Conservation (phyloP, 345 rosid species). For the Alliaria petiolata region DNA sequence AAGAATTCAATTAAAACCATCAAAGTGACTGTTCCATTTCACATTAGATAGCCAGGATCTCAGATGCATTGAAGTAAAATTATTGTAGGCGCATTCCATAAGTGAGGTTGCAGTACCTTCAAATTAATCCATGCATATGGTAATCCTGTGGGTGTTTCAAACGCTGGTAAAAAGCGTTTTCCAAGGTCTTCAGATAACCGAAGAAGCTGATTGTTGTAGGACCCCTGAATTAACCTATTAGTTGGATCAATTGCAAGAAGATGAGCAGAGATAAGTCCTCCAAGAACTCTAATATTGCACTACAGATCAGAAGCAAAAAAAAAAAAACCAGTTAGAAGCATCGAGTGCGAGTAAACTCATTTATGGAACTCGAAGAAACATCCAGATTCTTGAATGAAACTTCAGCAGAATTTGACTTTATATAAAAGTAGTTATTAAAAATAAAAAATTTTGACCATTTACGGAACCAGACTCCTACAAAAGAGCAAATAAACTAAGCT, state of each 20-base stretch:
- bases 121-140: slow-evolving; percentile 96
- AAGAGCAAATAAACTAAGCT: neutral
- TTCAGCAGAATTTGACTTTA: too few relatives aligned
- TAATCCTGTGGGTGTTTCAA: slow-evolving; percentile 84
- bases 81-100: neutral
- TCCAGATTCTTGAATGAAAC: neutral
- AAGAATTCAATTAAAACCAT: neutral
- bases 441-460: neutral
- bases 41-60: neutral
- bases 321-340: slow-evolving; percentile 29
- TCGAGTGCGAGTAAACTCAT: slow-evolving; percentile 1
- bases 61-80: neutral
- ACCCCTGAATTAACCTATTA: slow-evolving; percentile 68
- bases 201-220: slow-evolving; percentile 78
- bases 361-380: neutral
- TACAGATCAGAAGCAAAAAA: slow-evolving; percentile 42
- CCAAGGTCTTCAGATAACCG: slow-evolving; percentile 81
- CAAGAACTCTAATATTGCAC: slow-evolving; percentile 99
- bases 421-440: neutral
- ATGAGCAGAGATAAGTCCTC: slow-evolving; percentile 99
- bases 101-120: slow-evolving; percentile 49
- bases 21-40: neutral
- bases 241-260: slow-evolving; percentile 90
- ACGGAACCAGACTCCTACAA: neutral
- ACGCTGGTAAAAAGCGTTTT: slow-evolving; percentile 78